Base-by-base conservation (phyloP, 768 basidiomycete species). In the Tephrocybe sp. region DNA sequence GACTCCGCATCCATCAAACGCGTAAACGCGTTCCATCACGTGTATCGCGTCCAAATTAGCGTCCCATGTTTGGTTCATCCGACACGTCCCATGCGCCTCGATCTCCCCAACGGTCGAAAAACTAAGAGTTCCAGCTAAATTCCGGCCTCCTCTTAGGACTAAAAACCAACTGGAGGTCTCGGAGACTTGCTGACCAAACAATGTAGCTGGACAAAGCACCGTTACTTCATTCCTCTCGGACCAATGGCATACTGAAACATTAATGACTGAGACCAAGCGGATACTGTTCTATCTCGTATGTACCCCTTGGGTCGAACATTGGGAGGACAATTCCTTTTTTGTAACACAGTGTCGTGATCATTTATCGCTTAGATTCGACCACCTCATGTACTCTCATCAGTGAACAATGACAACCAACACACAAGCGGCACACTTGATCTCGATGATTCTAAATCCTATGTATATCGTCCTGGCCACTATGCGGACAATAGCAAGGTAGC, bases 1-100 rank as follows among this genome's bases (percentile, higher is more conserved):
- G 67, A 67, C 71, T 73, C 69, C 72, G 73, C 49, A 61, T 49
- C 45, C 64, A 72, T 68, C 66, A 68, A 65, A 67, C 65, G 65
- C 68, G 68, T 69, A 57, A 69, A 70, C 65, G 66, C 65, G 64
- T 58, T 25, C 40, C 0, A n/a, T 65, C 72, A 73, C 71, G 70
- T 73, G 72, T 42, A 41, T 1, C 57, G 59, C 51, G 57, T 34
- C 48, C 41, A 41, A n/a, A 55, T 57, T 55, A 59, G 55, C 54
- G 53, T 58, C 26, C 32, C 11, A 43, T 59, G 42, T 59, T 59
- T 59, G n/a, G 54, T 51, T 36, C 42, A 24, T 42, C 10, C 43
- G 30, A 50, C 54, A 51, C 52, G 49, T 56, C 36, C 1, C 32
- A 21, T 30, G 17, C 40, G 30, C 51, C 48, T 56, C 25, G 40